These are phyloP conservation scores for Paramyrothecium roridum DNA, from an alignment of 2,329 filamentous ascomycete genomes.

Conservation along the genomic window DNA sequence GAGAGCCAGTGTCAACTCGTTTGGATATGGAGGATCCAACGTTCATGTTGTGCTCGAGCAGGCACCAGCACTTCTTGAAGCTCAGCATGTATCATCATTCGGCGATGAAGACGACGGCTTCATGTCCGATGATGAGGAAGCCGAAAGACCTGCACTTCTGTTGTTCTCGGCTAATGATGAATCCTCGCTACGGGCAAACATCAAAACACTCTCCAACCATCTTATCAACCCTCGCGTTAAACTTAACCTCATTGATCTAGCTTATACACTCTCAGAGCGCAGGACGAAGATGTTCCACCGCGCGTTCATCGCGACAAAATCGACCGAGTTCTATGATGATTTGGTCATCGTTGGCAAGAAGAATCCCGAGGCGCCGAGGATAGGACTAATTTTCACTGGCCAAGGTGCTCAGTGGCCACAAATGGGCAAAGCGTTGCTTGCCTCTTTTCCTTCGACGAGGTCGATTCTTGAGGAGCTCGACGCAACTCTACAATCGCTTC, in stretches of 20 bases:
- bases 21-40: conserved; percentile 41
- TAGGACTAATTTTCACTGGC: conserved; percentile 29
- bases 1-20: conserved; percentile 33
- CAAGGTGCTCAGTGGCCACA: conserved; percentile 31
- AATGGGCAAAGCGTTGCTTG: conserved; percentile 28
- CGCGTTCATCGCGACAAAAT: conserved; percentile 7
- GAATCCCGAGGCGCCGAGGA: not conserved
- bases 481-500: not conserved
- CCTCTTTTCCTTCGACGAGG: conserved; percentile 1
- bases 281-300: conserved; percentile 10
- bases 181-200: conserved; percentile 5
- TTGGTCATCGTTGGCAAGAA: not conserved
- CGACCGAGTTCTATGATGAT: too few relatives aligned
- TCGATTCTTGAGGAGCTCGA: conserved; percentile 13
- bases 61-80: conserved; percentile 16
- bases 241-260: conserved; percentile 16
- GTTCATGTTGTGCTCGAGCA: conserved; percentile 28
- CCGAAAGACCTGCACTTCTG: conserved; percentile 1
- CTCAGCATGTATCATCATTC: not conserved
- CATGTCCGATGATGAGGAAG: not conserved
- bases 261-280: conserved; percentile 25
- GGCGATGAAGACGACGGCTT: not conserved
- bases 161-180: conserved; percentile 12
- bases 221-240: conserved; percentile 19
- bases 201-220: conserved; percentile 12